A percentile compares a stretch with the other conserved stretches of the same genome.
These are phyloP conservation scores for Zymoseptoria tritici DNA, from an alignment of 2,329 filamentous ascomycete genomes.

Conservation along the genomic window DNA sequence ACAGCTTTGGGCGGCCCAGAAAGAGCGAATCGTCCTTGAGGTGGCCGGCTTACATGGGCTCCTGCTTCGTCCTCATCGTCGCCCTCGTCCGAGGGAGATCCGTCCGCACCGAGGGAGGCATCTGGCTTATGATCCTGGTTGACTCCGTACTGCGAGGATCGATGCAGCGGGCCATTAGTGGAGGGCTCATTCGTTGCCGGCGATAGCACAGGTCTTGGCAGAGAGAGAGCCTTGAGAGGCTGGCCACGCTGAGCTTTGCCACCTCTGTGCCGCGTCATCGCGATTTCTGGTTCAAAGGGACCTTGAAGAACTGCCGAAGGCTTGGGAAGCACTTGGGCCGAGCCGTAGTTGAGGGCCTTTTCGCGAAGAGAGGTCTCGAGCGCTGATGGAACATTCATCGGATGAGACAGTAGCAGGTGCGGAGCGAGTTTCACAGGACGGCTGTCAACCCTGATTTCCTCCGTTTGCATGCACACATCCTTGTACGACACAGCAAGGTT, in stretches of 20 bases:
- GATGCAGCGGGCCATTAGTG: conserved; percentile 28
- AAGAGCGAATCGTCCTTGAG: conserved; percentile 24
- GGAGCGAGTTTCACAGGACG: conserved; percentile 66
- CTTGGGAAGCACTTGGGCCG: conserved; percentile 8
- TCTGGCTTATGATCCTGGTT: conserved; percentile 16
- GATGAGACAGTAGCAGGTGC: conserved; percentile 71
- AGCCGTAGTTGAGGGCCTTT: conserved; percentile 4
- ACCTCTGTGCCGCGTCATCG: conserved; percentile 17
- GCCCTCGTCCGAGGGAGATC: conserved; percentile 24
- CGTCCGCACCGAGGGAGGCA: conserved; percentile 15
- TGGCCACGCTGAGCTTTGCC: conserved; percentile 21
- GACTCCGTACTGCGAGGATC: conserved; percentile 29
- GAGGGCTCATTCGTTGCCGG: conserved; percentile 9
- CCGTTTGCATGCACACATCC: conserved; percentile 69
- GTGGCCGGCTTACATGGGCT: conserved; percentile 20
- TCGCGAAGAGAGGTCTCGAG: conserved; percentile 11
- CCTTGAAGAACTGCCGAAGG: conserved; percentile 22
- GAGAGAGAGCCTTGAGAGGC: conserved; percentile 27
- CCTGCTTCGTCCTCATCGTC: conserved; percentile 20
- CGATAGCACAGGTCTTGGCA: conserved; percentile 27
- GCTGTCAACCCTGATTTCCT: conserved; percentile 79
- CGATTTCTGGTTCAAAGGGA: conserved; percentile 19
- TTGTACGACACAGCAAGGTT: conserved; percentile 44
- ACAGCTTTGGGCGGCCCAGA: conserved; percentile 29
- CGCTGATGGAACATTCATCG: conserved; percentile 48